Evolutionary conservation across 768 basidiomycete genomes (phyloP).

Genomic region (Obba rivulosa): DNA sequence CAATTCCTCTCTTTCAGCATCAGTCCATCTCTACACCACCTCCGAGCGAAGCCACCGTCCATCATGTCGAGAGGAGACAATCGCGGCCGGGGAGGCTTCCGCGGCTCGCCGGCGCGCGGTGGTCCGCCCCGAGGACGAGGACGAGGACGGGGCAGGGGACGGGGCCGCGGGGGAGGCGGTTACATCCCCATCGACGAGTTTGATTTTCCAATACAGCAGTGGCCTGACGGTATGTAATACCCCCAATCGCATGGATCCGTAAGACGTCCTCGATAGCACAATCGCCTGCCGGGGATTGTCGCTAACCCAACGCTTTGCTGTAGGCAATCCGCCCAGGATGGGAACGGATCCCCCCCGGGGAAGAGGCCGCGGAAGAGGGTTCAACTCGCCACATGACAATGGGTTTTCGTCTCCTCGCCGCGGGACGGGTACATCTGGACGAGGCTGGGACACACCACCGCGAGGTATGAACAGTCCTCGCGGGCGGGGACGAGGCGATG

Average conservation of each 20-base stretch:
- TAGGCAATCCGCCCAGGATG: conserved; percentile 4
- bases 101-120: conserved; percentile 5
- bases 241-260: conserved; percentile 6
- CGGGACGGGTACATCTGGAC: neutral
- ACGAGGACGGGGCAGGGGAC: conserved; percentile 19
- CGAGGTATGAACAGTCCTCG: conserved; percentile 3
- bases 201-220: conserved; percentile 25
- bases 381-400: neutral
- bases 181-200: conserved; percentile 14
- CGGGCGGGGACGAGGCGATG: conserved; percentile 10
- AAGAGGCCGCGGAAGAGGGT: conserved; percentile 20
- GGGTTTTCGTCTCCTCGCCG: conserved; percentile 1
- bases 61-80: conserved; percentile 14
- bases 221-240: conserved; percentile 22
- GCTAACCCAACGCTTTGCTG: neutral
- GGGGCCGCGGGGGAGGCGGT: conserved; percentile 20
- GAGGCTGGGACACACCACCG: neutral
- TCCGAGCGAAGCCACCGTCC: too few relatives aligned
- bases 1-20: neutral
- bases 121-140: conserved; percentile 19
- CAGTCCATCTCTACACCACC: neutral
- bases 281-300: neutral
- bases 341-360: conserved; percentile 18
- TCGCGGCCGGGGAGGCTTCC: conserved; percentile 16
- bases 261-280: conserved; percentile 10